Conservation (phyloP, 176 grass and related monocot genomes). For the Elymus sibiricus region DNA sequence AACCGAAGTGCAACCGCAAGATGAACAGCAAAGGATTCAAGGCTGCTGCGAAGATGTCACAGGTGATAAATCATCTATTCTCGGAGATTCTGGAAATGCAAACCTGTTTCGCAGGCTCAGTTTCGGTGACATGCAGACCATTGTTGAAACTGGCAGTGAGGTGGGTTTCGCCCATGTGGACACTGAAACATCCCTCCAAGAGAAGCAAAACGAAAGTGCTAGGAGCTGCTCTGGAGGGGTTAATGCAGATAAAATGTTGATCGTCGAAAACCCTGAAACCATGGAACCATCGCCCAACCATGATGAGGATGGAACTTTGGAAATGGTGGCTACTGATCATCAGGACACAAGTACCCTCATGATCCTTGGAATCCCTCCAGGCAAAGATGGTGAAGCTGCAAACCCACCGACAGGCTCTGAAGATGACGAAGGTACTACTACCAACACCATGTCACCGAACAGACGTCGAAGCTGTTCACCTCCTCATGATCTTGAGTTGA, state of each 20-base stretch:
- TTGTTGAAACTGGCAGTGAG: neutral
- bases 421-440: neutral
- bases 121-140: neutral
- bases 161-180: constrained; percentile 10
- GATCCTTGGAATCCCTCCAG: neutral
- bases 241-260: constrained; percentile 15
- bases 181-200: constrained; percentile 4
- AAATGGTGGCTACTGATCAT: neutral
- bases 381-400: neutral
- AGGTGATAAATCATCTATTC: constrained; percentile 10
- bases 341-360: neutral
- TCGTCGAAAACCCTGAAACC: constrained; percentile 8
- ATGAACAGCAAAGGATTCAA: constrained; percentile 18
- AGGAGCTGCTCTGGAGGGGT: neutral
- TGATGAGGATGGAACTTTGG: neutral
- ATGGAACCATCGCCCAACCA: neutral
- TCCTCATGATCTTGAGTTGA: neutral
- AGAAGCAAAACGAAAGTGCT: constrained; percentile 2
- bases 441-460: neutral
- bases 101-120: neutral
- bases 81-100: constrained; percentile 14
- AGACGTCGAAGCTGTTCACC: neutral
- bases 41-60: neutral
- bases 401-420: constrained; percentile 1
- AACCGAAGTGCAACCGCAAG: constrained; percentile 9